phyloP scores from a whole-genome alignment of 192 early-diverging fungal species.

The Endogone sp. region DNA sequence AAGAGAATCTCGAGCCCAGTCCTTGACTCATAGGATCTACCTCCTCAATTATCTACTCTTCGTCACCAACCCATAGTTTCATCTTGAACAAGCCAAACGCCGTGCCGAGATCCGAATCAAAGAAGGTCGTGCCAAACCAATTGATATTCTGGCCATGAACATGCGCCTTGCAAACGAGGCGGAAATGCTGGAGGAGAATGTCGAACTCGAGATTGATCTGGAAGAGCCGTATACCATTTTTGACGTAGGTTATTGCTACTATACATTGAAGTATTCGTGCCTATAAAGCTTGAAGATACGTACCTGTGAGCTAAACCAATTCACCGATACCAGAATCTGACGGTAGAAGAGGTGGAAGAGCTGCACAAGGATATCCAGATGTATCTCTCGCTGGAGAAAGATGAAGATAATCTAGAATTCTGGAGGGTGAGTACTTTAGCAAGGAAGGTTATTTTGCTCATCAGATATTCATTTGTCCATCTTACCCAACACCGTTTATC shows the following conservation, averaged over 20 bases:
- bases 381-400: constrained; percentile 82
- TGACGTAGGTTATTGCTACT: constrained; percentile 48
- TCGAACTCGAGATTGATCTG: constrained; percentile 78
- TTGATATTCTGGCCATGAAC: constrained; percentile 92
- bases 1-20: no score
- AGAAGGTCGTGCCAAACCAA: constrained; percentile 81
- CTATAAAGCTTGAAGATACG: background rate
- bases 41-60: background rate
- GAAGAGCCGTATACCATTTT: constrained; percentile 87
- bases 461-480: constrained; percentile 7
- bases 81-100: constrained; percentile 84
- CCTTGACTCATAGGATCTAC: no score
- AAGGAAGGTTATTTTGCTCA: background rate
- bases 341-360: constrained; percentile 65
- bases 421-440: constrained; percentile 53
- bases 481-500: constrained; percentile 3
- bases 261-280: background rate
- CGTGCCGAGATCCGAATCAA: constrained; percentile 92
- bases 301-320: background rate
- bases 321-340: constrained; percentile 50
- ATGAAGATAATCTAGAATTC: constrained; percentile 71
- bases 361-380: constrained; percentile 84
- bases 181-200: constrained; percentile 66
- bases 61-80: constrained; percentile 50
- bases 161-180: constrained; percentile 73